Evolutionary conservation across 176 grass and related monocot species (phyloP).

Genomic region (Avena insularis): DNA sequence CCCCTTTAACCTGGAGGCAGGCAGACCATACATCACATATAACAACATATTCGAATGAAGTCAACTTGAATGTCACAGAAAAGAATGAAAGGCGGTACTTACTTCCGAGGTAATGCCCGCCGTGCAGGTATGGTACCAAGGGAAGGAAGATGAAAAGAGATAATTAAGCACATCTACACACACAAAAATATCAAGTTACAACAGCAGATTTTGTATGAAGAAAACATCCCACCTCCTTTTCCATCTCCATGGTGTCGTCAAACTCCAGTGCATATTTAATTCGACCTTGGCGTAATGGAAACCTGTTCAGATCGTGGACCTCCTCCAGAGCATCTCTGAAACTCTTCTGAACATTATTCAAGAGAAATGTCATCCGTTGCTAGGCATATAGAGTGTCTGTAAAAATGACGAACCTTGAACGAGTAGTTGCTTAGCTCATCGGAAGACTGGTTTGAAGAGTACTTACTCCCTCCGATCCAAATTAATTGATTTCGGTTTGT

Average conservation of each 20-base stretch:
- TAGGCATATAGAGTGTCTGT: not conserved
- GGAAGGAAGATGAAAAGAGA: not conserved
- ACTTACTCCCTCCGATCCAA: not conserved
- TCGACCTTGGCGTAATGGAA: not conserved
- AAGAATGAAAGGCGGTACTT: not conserved
- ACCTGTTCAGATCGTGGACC: not conserved
- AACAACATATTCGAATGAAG: not conserved
- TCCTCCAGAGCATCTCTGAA: slow-evolving; percentile 22
- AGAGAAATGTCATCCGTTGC: not conserved
- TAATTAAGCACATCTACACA: not conserved
- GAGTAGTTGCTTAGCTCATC: not conserved
- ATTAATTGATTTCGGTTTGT: too few species aligned
- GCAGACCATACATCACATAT: not conserved
- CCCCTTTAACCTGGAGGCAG: not conserved
- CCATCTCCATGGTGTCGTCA: not conserved
- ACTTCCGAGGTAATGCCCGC: not conserved
- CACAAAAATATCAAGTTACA: not conserved
- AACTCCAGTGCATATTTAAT: not conserved
- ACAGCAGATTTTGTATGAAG: not conserved
- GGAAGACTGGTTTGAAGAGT: not conserved
- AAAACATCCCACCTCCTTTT: not conserved
- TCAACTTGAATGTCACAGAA: not conserved
- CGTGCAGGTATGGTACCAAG: not conserved
- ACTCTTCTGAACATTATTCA: not conserved
- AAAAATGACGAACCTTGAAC: not conserved